Evolutionary conservation across 305 asterid genomes (phyloP).

Genomic region (Nicotiana rustica): DNA sequence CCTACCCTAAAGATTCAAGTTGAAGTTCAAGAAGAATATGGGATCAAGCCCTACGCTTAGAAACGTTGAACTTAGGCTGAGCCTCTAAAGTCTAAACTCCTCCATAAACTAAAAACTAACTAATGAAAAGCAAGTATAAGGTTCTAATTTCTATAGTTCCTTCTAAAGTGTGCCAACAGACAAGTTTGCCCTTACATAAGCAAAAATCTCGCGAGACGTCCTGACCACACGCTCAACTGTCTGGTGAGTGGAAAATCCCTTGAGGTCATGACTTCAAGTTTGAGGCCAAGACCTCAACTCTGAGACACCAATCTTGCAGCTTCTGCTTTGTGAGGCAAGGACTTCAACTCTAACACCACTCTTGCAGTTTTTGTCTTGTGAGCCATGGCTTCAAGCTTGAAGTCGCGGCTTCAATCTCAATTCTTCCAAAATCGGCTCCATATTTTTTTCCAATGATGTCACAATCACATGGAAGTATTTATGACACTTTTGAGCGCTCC

Average conservation of each 20-base stretch:
- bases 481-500: slow-evolving; percentile 2
- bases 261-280: not conserved
- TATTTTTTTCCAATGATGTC: not conserved
- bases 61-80: not conserved
- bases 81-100: not conserved
- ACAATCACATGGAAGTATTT: not conserved
- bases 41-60: not conserved
- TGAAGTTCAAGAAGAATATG: not conserved
- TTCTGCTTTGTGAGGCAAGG: not conserved
- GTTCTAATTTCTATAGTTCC: not conserved
- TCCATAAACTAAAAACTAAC: not conserved
- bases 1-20: slow-evolving; percentile 1
- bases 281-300: not conserved
- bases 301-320: not conserved
- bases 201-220: not conserved
- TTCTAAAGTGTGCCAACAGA: not conserved
- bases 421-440: not conserved
- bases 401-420: not conserved
- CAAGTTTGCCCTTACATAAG: not conserved
- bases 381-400: slow-evolving; percentile 11
- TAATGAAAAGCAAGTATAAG: not conserved
- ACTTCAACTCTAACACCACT: not conserved
- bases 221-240: too few relatives aligned
- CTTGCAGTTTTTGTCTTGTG: not conserved
- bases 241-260: not conserved